These are phyloP conservation scores for Epichloe festucae DNA, from an alignment of 2,329 filamentous ascomycete species.

Conservation along the genomic window DNA sequence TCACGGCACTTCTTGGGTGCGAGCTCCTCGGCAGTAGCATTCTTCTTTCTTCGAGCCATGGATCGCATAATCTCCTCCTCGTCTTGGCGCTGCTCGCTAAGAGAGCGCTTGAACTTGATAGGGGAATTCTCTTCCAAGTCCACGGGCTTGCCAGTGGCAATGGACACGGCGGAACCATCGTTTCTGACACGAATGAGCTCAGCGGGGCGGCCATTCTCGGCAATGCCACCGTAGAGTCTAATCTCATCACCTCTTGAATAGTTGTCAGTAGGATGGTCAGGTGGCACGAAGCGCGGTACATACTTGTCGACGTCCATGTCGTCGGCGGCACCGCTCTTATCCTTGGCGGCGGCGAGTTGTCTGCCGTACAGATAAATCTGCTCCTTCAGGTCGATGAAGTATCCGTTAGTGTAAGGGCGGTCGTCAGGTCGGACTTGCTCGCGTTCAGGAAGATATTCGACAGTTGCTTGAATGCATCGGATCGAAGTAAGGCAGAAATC, in stretches of 20 bases:
- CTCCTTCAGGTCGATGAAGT: conserved; percentile 91
- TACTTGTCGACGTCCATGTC: conserved; percentile 48
- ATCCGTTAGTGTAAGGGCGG: conserved; percentile 86
- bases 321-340: conserved; percentile 46
- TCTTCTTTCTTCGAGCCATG: conserved; percentile 94
- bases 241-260: conserved; percentile 47
- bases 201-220: conserved; percentile 67
- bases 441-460: conserved; percentile 71
- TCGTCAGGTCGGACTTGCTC: conserved; percentile 78
- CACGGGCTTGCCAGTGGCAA: conserved; percentile 56
- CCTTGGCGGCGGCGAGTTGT: conserved; percentile 64
- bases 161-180: conserved; percentile 65
- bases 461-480: conserved; percentile 77
- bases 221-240: conserved; percentile 67
- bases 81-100: conserved; percentile 58
- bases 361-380: conserved; percentile 84
- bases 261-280: conserved; percentile 17
- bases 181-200: conserved; percentile 75
- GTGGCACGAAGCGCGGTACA: conserved; percentile 22
- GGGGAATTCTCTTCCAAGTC: conserved; percentile 34
- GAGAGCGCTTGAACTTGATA: conserved; percentile 51
- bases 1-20: conserved; percentile 67
- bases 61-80: conserved; percentile 77
- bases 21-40: conserved; percentile 71
- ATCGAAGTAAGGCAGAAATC: conserved; percentile 86